Evolutionary conservation across 306 rosid species (phyloP), one percentile per base, ranked within the genome.

Genomic region (Lupinus albus): DNA sequence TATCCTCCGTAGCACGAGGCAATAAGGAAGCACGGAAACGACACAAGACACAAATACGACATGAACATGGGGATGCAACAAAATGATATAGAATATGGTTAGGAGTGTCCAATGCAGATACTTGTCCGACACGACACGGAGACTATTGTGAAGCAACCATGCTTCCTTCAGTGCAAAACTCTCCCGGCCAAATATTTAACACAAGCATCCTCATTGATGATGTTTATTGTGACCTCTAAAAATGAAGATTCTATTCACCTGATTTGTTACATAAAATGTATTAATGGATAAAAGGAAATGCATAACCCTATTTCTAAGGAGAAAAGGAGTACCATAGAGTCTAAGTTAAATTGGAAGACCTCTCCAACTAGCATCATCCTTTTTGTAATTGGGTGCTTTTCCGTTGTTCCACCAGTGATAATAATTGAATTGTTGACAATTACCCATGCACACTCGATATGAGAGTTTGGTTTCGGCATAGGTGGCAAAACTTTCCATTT

Each of bases 281-380:
- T 57, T 50, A 50, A 36, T n/a, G 52, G 16, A 36, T 36, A 25
- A 57, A 39, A 64, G 12, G 17, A 61, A 62, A 61, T 73, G 53
- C 59, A 56, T 17, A 30, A 49, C 8, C 35, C 46, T 21, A 64
- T 11, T 36, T 65, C 32, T 35, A 46, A 32, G 67, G 72, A 77
- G 61, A 10, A 56, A 63, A 32, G 54, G 20, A 50, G 64, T 88
- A 89, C 97, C 93, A 77, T 70, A 1, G 89, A 11, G 50, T 84
- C 81, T 16, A 89, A 58, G 64, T 89, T 59, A 79, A 89, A 93
- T 28, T 67, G 91, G 84, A 93, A 86, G 61, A 93, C 84, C 73
- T 93, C 97, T 55, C 97, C 97, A 47, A 86, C 89, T 53, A 93
- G 80, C 64, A 88, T 81, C 98, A 92, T 92, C 75, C 93, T 76